phyloP scores from a whole-genome alignment of 2,329 filamentous ascomycete genomes.

The Aspergillus tamarii region DNA sequence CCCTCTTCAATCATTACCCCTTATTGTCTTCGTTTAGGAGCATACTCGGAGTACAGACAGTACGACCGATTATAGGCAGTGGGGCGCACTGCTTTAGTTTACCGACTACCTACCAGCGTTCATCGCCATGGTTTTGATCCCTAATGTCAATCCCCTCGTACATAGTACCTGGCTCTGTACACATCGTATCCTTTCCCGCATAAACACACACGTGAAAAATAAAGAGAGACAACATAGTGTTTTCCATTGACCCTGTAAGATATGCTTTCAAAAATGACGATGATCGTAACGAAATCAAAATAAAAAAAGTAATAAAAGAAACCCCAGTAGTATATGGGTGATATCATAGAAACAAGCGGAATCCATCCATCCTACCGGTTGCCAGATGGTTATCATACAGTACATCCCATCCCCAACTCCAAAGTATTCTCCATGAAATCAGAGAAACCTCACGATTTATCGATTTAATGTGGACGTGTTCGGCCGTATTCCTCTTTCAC shows the following conservation, averaged over 20 bases:
- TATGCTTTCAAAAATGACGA: not conserved
- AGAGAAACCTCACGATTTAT: constrained; percentile 19
- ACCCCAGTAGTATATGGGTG: constrained; percentile 18
- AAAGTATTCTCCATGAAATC: constrained; percentile 27
- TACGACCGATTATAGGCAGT: not conserved
- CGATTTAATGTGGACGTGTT: constrained; percentile 6
- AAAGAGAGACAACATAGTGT: not conserved
- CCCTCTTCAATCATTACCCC: not conserved
- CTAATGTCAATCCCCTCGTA: not conserved
- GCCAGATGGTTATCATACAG: constrained; percentile 38
- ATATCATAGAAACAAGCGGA: constrained; percentile 27
- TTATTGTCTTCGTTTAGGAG: not conserved
- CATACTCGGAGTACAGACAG: not conserved
- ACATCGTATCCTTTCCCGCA: not conserved
- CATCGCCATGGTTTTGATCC: not conserved
- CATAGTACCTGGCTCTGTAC: not conserved
- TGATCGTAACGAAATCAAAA: not conserved
- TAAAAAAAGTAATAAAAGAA: not conserved
- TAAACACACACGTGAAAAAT: not conserved
- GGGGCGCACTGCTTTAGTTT: not conserved
- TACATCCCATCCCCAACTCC: constrained; percentile 36
- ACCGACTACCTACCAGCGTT: not conserved
- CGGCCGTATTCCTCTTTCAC: constrained; percentile 7
- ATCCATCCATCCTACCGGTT: constrained; percentile 25
- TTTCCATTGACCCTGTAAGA: not conserved